Conservation (phyloP, 371 early-diverging fungal species). For the Rhizopus arrhizus region DNA sequence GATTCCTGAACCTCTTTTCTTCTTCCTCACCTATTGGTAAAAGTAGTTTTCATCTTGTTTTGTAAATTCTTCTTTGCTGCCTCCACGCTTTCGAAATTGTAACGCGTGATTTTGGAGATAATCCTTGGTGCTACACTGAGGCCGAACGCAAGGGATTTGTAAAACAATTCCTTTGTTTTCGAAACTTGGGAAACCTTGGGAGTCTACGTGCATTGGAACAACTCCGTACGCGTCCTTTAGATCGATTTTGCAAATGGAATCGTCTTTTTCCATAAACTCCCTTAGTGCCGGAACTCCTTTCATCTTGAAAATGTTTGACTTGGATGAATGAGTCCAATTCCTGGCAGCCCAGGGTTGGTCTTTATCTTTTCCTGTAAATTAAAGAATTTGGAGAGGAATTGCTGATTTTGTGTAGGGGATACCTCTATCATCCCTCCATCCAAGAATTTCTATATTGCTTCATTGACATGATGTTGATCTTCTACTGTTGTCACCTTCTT, state of each 20-base stretch:
- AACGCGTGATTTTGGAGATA: too few relatives aligned
- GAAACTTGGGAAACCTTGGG: too few relatives aligned
- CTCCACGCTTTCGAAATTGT: slow-evolving; percentile 13
- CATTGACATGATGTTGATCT: slow-evolving; percentile 4
- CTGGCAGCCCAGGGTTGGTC: slow-evolving; percentile 8
- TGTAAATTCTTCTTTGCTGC: slow-evolving; percentile 22
- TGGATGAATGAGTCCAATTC: not conserved
- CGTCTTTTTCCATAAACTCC: not conserved
- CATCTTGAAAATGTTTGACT: too few relatives aligned
- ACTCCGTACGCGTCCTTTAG: not conserved
- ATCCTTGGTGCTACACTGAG: too few relatives aligned
- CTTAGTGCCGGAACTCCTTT: not conserved
- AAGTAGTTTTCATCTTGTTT: slow-evolving; percentile 17
- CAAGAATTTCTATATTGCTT: slow-evolving; percentile 11
- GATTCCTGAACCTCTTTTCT: slow-evolving; percentile 20
- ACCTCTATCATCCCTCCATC: slow-evolving; percentile 6
- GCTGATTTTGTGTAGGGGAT: not conserved
- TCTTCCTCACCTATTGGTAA: slow-evolving; percentile 12
- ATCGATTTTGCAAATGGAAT: not conserved
- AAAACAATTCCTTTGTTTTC: too few relatives aligned
- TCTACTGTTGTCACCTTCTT: not conserved
- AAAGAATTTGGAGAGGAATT: slow-evolving; percentile 11
- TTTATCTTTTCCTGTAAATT: slow-evolving; percentile 12
- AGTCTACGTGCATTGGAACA: too few relatives aligned
- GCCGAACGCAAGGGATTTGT: too few relatives aligned